These are phyloP conservation scores for Coemansia sp. DNA, from an alignment of 371 early-diverging fungal genomes.

Conservation along the genomic window DNA sequence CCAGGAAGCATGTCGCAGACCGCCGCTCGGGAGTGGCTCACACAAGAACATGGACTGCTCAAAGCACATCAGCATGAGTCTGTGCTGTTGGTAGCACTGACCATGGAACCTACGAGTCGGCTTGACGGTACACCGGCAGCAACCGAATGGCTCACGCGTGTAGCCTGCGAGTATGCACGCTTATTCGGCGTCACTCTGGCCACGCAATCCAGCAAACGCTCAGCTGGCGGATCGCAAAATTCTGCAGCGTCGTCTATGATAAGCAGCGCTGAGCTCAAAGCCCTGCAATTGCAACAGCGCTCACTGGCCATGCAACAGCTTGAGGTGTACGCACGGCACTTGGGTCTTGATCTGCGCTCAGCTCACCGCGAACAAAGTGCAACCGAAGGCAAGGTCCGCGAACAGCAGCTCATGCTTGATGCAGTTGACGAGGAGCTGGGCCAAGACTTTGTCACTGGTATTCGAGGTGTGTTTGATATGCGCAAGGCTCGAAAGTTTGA, in stretches of 20 bases:
- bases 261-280: conserved; percentile 85
- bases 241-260: conserved; percentile 55
- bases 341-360: conserved; percentile 80
- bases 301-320: conserved; percentile 78
- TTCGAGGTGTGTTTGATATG: conserved; percentile 77
- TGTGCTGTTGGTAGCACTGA: conserved; percentile 76
- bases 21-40: conserved; percentile 73
- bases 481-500: conserved; percentile 89
- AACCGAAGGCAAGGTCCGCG: conserved; percentile 59
- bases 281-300: conserved; percentile 76
- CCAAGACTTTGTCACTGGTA: conserved; percentile 82
- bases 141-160: conserved; percentile 79
- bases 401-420: conserved; percentile 79
- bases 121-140: conserved; percentile 76
- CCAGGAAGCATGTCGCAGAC: conserved; percentile 89
- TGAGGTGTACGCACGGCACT: conserved; percentile 80
- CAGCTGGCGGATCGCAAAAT: neutral
- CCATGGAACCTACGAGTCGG: conserved; percentile 85
- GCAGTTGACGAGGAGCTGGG: conserved; percentile 86
- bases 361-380: conserved; percentile 67
- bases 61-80: conserved; percentile 77
- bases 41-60: conserved; percentile 72
- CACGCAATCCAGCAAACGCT: neutral
- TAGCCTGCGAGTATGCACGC: conserved; percentile 78
- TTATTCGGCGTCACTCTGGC: conserved; percentile 63